Evolutionary conservation across 192 early-diverging fungal genomes (phyloP), one percentile per base, ranked within the genome.

Genomic region (Chytriomyces hyalinus): DNA sequence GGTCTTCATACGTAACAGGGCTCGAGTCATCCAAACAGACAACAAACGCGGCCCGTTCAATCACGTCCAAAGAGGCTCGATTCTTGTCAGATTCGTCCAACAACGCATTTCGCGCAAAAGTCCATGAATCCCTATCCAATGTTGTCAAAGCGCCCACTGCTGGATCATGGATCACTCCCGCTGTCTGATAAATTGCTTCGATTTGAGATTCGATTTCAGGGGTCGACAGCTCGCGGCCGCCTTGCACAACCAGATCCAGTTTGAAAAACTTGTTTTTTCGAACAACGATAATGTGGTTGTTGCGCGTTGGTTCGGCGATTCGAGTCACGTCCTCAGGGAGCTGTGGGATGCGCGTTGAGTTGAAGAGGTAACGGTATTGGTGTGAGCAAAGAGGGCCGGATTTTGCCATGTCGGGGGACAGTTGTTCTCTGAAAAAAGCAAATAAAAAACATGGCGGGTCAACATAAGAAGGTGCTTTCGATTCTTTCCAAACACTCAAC

Each of bases 311-410:
- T 59, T 94, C 92, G 67, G 87, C 91, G 2, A 84, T 86, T 24
- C 83, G 83, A 61, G 92, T 94, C 71, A 85, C 83, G 82, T 97
- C 97, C 9, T 90, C 89, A 7, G 95, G 94, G 83, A 92, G 92
- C 77, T 84, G 78, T 49, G 97, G 96, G 67, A 96, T 91, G 73
- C 97, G 94, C 83, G 92, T 94, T 49, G 94, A 91, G 83, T 98
- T 96, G 90, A 99, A 99, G 93, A 99, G 91, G 85, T 49, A 78
- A 22, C 67, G 92, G 90, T 97, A 97, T 73, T 94, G 94, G 76
- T 95, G 84, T 85, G 93, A 94, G 83, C 93, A 95, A 77, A 99
- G 82, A 22, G 96, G 92, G 10, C 84, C 84, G 45, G 86, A 86
- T 73, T 91, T 90, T 44, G 88, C 89, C 81, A 86, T 90, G 80